Conservation (phyloP, 352 stramenopile genomes). For the Phytophthora hybrid region DNA sequence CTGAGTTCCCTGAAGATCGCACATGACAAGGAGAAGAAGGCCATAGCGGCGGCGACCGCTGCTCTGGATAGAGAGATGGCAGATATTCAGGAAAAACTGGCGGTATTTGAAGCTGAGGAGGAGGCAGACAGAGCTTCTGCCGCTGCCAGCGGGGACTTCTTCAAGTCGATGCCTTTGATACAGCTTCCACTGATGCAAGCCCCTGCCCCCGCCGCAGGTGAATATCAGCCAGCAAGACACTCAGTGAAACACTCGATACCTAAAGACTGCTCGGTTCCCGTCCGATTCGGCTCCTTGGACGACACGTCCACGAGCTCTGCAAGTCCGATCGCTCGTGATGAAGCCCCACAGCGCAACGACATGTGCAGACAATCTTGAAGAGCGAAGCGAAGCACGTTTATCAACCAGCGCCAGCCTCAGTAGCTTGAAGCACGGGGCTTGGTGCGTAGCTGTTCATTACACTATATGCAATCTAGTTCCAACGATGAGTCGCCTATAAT, state of each 20-base stretch:
- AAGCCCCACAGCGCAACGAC: constrained; percentile 22
- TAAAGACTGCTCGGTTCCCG: constrained; percentile 15
- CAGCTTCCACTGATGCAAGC: constrained; percentile 43
- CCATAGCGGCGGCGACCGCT: constrained; percentile 36
- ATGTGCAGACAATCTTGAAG: constrained; percentile 38
- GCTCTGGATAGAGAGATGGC: constrained; percentile 45
- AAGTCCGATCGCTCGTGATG: constrained; percentile 24
- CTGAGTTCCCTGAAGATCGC: constrained; percentile 49
- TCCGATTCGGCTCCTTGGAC: constrained; percentile 33
- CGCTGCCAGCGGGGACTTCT: constrained; percentile 49
- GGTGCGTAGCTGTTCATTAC: constrained; percentile 19
- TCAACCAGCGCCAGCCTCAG: constrained; percentile 5
- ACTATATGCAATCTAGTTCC: constrained; percentile 10
- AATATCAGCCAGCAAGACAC: constrained; percentile 28
- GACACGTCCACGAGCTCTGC: constrained; percentile 36
- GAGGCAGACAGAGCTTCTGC: constrained; percentile 23
- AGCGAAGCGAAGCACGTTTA: constrained; percentile 13
- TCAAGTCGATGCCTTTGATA: constrained; percentile 51
- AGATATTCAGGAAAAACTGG: constrained; percentile 32
- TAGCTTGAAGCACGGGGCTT: not conserved
- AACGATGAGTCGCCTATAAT: too few relatives aligned
- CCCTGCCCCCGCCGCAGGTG: constrained; percentile 24
- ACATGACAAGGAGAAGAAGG: constrained; percentile 62
- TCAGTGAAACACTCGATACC: constrained; percentile 12
- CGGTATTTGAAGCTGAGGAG: constrained; percentile 37